phyloP scores from a whole-genome alignment of 306 rosid species.

The Phaseolus lunatus region DNA sequence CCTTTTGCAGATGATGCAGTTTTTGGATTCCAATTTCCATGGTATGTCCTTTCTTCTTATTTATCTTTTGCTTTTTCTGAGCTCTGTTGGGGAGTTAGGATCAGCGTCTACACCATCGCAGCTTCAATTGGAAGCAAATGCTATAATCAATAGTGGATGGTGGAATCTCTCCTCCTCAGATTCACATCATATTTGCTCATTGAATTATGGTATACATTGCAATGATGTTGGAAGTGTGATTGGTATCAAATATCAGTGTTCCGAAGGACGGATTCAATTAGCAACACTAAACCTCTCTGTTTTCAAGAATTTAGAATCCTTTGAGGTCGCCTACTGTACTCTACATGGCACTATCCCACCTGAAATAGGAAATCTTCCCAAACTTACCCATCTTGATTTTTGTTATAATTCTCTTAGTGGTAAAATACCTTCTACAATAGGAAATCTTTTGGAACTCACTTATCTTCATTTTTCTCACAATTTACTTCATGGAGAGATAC shows the following conservation, averaged over 20 bases:
- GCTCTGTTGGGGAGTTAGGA: neutral
- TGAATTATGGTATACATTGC: fast-evolving
- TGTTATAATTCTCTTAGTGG: no score
- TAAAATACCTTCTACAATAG: no score
- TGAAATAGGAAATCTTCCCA: neutral
- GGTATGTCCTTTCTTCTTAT: no score
- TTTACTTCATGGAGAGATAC: no score
- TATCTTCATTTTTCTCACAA: neutral
- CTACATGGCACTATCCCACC: neutral
- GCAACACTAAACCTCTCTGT: neutral
- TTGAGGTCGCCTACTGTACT: neutral
- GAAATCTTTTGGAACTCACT: neutral
- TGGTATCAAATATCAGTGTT: neutral
- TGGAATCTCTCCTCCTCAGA: no score
- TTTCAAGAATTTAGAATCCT: neutral
- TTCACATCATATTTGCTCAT: neutral
- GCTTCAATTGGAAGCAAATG: neutral
- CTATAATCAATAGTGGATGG: neutral
- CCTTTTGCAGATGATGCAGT: neutral
- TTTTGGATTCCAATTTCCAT: no score
- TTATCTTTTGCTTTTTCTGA: neutral
- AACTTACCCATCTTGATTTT: neutral
- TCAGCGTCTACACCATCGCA: neutral
- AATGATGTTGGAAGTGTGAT: neutral
- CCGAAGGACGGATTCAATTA: neutral